A percentile compares a stretch with the other conserved stretches of the same genome.
phyloP scores from a whole-genome alignment of 2,329 filamentous ascomycete species.

The Mycocentrospora acerina region DNA sequence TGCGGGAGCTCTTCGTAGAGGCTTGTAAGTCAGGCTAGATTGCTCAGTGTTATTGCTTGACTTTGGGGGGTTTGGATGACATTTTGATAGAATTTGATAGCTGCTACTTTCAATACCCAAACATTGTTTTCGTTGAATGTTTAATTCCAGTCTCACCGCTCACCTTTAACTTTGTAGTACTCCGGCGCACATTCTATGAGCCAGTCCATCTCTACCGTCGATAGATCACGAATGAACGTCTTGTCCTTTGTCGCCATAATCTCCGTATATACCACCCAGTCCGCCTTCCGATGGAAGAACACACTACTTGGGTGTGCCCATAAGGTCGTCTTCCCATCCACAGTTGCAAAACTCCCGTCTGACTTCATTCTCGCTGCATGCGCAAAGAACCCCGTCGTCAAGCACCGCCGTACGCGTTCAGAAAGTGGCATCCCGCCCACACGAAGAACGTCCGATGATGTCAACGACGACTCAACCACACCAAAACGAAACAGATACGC shows the following conservation, averaged over 20 bases:
- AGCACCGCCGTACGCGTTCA: conserved; percentile 78
- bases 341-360: conserved; percentile 84
- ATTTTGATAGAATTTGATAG: too few species aligned
- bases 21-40: conserved; percentile 47
- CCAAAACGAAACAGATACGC: conserved; percentile 85
- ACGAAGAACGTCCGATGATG: conserved; percentile 38
- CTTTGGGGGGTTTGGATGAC: too few species aligned
- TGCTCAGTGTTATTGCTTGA: neutral
- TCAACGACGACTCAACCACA: conserved; percentile 57
- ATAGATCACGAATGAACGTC: conserved; percentile 86
- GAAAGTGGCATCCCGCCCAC: conserved; percentile 54
- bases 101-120: too few species aligned
- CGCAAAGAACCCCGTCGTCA: conserved; percentile 88
- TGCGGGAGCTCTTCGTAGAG: conserved; percentile 73
- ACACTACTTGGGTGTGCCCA: conserved; percentile 89
- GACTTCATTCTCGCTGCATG: conserved; percentile 92
- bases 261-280: conserved; percentile 96
- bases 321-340: conserved; percentile 75
- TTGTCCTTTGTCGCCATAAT: conserved; percentile 87
- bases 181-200: conserved; percentile 83
- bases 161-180: conserved; percentile 48
- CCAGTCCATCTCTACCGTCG: conserved; percentile 93
- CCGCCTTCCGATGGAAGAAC: conserved; percentile 94
- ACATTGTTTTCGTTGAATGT: too few species aligned
- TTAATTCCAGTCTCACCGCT: too few species aligned